Evolutionary conservation across 257 asterid species (phyloP).

Genomic region (Verbena officinalis): DNA sequence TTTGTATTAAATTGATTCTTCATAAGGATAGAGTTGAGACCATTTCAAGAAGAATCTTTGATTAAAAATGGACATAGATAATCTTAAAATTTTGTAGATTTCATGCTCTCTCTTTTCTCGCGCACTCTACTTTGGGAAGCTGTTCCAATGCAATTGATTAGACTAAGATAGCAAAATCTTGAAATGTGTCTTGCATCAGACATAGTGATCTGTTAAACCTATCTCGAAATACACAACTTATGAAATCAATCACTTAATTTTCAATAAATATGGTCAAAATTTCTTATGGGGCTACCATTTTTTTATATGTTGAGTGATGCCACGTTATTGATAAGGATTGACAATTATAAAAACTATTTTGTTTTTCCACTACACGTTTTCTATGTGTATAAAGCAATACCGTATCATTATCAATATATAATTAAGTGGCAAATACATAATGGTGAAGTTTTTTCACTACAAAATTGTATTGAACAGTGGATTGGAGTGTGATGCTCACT

Average conservation of each 20-base stretch:
- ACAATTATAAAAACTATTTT: neutral
- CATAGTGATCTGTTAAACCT: neutral
- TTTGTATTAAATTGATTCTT: slow-evolving; percentile 2
- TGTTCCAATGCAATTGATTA: neutral
- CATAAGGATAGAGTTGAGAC: slow-evolving; percentile 1
- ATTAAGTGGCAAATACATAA: too few relatives aligned
- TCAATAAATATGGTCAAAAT: neutral
- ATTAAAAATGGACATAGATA: neutral
- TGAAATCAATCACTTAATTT: neutral
- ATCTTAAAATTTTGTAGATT: neutral
- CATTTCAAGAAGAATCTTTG: slow-evolving; percentile 24
- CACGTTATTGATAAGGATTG: neutral
- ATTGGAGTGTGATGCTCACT: too few relatives aligned
- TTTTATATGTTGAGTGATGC: neutral
- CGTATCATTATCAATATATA: neutral
- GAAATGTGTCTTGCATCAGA: neutral
- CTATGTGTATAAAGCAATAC: neutral
- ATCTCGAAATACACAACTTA: neutral
- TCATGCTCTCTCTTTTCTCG: slow-evolving; percentile 19
- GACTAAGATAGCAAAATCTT: neutral
- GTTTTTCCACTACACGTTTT: neutral
- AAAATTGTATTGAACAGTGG: too few relatives aligned
- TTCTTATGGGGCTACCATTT: neutral
- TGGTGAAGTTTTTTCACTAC: too few relatives aligned
- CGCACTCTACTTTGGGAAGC: slow-evolving; percentile 11